A percentile compares a stretch with the other conserved stretches of the same genome.
These are phyloP conservation scores for Fusarium musae DNA, from an alignment of 2,329 filamentous ascomycete genomes.

Conservation along the genomic window DNA sequence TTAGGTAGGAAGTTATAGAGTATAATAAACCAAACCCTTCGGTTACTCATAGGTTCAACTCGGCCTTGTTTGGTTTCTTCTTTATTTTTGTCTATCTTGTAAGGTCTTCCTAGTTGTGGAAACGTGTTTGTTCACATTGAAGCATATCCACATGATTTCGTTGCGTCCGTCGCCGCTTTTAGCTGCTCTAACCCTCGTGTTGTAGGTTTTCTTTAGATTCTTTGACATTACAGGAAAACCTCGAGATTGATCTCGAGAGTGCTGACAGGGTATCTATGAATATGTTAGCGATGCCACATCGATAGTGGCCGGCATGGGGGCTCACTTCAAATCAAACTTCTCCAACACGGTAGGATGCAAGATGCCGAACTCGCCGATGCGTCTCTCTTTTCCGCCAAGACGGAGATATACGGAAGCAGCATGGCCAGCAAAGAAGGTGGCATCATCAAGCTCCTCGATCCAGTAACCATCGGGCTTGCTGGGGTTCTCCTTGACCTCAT, in stretches of 20 bases:
- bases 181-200: constrained; percentile 9
- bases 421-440: constrained; percentile 92
- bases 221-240: constrained; percentile 76
- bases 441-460: constrained; percentile 91
- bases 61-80: constrained; percentile 24
- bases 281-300: constrained; percentile 34
- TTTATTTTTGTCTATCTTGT: constrained; percentile 44
- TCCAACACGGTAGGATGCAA: constrained; percentile 92
- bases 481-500: constrained; percentile 64
- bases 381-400: constrained; percentile 75
- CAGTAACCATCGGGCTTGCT: constrained; percentile 81
- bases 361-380: constrained; percentile 92
- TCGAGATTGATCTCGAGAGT: constrained; percentile 95
- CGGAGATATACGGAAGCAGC: constrained; percentile 86
- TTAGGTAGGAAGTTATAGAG: constrained; percentile 6
- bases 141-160: constrained; percentile 34
- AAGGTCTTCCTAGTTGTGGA: constrained; percentile 36
- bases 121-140: constrained; percentile 35
- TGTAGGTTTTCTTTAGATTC: constrained; percentile 26
- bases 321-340: constrained; percentile 87
- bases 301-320: constrained; percentile 5
- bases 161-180: constrained; percentile 2
- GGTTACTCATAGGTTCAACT: background rate
- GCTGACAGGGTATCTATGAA: constrained; percentile 83
- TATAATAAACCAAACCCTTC: background rate